Evolutionary conservation across 2,329 filamentous ascomycete genomes (phyloP).

Genomic region (Ambrosiella xylebori): DNA sequence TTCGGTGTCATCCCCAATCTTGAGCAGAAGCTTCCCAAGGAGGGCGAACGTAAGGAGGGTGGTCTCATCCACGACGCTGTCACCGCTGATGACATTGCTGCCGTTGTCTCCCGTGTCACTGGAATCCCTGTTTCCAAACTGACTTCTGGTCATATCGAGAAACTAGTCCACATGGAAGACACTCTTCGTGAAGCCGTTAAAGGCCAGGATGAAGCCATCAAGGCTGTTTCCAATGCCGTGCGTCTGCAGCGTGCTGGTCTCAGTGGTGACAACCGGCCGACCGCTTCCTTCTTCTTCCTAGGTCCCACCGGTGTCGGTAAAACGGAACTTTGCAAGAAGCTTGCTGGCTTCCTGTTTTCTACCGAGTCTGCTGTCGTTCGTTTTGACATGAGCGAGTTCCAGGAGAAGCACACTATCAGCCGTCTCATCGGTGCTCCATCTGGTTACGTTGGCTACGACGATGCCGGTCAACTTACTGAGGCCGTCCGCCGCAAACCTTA

Average conservation of each 20-base stretch:
- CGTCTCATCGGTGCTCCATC: constrained; percentile 83
- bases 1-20: constrained; percentile 75
- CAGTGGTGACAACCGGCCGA: constrained; percentile 75
- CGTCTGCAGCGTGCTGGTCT: constrained; percentile 84
- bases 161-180: constrained; percentile 91
- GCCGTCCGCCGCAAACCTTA: constrained; percentile 90
- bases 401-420: constrained; percentile 91
- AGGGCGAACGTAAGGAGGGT: constrained; percentile 33
- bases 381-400: constrained; percentile 97
- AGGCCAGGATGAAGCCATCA: constrained; percentile 86
- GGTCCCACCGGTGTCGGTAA: constrained; percentile 94
- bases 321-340: constrained; percentile 92
- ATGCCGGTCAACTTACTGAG: constrained; percentile 89
- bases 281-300: constrained; percentile 94
- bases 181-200: constrained; percentile 66
- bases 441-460: constrained; percentile 91
- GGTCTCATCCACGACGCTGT: constrained; percentile 77
- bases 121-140: constrained; percentile 87
- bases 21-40: constrained; percentile 62
- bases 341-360: constrained; percentile 83
- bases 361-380: constrained; percentile 79
- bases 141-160: constrained; percentile 84
- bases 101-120: constrained; percentile 76
- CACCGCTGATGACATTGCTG: constrained; percentile 85
- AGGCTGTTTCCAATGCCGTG: constrained; percentile 81